Percentiles rank a stretch among this genome's conserved stretches.
Conservation (phyloP, 495 filamentous ascomycete genomes). For the Geoglossum glabrum region DNA sequence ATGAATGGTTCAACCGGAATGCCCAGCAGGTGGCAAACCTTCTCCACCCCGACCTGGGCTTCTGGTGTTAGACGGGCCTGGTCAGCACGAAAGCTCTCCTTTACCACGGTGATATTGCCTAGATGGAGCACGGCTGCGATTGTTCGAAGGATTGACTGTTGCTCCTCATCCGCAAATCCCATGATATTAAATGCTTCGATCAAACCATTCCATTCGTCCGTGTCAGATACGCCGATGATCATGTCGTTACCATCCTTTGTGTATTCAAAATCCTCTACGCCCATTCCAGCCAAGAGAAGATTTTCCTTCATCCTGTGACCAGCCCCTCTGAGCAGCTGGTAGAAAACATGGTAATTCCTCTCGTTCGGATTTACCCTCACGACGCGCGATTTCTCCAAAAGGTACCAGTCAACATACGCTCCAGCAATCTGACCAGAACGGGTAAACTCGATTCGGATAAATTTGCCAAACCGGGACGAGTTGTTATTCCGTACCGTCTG, state of each 20-base stretch:
- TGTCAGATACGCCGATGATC: constrained; percentile 79
- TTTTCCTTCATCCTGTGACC: constrained; percentile 49
- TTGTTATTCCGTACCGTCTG: constrained; percentile 98
- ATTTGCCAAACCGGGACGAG: constrained; percentile 96
- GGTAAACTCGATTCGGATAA: constrained; percentile 93
- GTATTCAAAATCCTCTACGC: constrained; percentile 76
- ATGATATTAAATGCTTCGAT: constrained; percentile 90
- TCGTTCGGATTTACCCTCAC: constrained; percentile 72
- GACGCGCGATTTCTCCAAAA: constrained; percentile 90
- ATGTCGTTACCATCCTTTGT: constrained; percentile 75
- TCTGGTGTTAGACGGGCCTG: constrained; percentile 68
- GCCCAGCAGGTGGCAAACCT: constrained; percentile 66
- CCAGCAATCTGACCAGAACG: constrained; percentile 81
- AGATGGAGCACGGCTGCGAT: constrained; percentile 84
- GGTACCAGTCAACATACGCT: constrained; percentile 96
- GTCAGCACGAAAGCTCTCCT: constrained; percentile 75
- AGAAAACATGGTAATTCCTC: constrained; percentile 95
- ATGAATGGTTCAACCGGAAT: constrained; percentile 70
- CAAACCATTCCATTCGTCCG: constrained; percentile 71
- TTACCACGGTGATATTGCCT: constrained; percentile 73
- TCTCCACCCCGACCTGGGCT: constrained; percentile 46
- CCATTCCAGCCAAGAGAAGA: constrained; percentile 49
- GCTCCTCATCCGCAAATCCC: constrained; percentile 78
- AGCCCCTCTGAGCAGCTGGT: constrained; percentile 79
- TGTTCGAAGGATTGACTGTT: constrained; percentile 61